Conservation (phyloP, 768 basidiomycete species). For the Phylloporus arenicola region DNA sequence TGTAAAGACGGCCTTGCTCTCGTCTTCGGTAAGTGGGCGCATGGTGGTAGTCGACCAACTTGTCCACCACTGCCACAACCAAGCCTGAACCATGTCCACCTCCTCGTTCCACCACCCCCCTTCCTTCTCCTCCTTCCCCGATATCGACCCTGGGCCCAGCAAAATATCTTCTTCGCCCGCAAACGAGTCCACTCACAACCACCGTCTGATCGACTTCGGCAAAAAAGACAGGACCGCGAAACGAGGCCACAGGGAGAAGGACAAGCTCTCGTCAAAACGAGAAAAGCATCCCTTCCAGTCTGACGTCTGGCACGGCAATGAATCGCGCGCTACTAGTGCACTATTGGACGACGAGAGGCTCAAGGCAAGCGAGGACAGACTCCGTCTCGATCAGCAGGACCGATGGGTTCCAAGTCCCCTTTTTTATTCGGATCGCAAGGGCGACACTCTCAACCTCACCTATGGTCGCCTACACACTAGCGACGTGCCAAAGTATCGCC, state of each 20-base stretch:
- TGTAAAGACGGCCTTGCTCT: constrained; percentile 92
- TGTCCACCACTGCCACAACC: constrained; percentile 2
- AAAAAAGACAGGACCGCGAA: constrained; percentile 20
- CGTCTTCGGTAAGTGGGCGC: constrained; percentile 95
- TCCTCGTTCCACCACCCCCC: constrained; percentile 62
- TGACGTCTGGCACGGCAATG: constrained; percentile 21
- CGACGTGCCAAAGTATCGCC: constrained; percentile 61
- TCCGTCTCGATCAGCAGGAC: constrained; percentile 17
- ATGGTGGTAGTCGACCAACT: constrained; percentile 38
- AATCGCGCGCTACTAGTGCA: constrained; percentile 8
- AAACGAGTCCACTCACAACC: constrained; percentile 12
- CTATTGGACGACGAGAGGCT: constrained; percentile 27
- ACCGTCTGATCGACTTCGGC: constrained; percentile 8
- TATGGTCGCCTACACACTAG: constrained; percentile 62
- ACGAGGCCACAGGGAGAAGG: constrained; percentile 24
- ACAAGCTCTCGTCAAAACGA: constrained; percentile 27
- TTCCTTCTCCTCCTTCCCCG: constrained; percentile 67
- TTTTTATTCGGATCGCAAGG: constrained; percentile 64
- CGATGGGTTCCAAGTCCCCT: constrained; percentile 27
- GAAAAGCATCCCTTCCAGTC: constrained; percentile 27
- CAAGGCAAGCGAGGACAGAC: constrained; percentile 34
- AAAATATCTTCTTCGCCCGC: constrained; percentile 17
- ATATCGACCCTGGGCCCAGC: constrained; percentile 44
- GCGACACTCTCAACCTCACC: constrained; percentile 58
- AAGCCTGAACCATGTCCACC: constrained; percentile 36